phyloP scores from a whole-genome alignment of 441 rosid species.

The Croton laevigatus region DNA sequence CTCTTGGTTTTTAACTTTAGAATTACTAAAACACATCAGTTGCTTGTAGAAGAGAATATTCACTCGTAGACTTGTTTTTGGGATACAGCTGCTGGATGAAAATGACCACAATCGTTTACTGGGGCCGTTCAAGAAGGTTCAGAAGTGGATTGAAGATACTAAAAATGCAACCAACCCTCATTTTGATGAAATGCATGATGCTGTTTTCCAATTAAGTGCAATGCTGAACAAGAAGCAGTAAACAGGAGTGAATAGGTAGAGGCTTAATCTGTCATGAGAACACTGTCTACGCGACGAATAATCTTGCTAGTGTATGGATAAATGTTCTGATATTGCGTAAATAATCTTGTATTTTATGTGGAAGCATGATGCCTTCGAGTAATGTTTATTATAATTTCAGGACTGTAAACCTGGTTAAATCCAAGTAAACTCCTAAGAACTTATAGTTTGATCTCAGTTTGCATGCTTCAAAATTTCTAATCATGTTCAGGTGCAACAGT shows the following conservation, averaged over 20 bases:
- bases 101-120: slow-evolving; percentile 50
- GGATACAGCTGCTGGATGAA: slow-evolving; percentile 56
- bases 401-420: too few species aligned
- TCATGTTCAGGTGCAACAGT: too few species aligned
- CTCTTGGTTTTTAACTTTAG: neutral
- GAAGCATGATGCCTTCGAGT: too few species aligned
- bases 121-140: slow-evolving; percentile 64
- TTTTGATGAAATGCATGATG: slow-evolving; percentile 66
- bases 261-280: slow-evolving; percentile 21
- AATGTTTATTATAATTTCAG: too few species aligned
- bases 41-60: neutral
- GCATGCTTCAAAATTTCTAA: too few species aligned
- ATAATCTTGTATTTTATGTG: too few species aligned
- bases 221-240: slow-evolving; percentile 31
- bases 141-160: slow-evolving; percentile 68
- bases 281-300: neutral
- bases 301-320: neutral
- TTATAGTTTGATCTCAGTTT: too few species aligned
- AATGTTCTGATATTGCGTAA: neutral
- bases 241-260: slow-evolving; percentile 21
- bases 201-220: slow-evolving; percentile 40
- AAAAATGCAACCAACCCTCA: slow-evolving; percentile 58
- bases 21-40: neutral
- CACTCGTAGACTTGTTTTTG: neutral
- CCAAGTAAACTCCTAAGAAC: too few species aligned